Conservation (phyloP, 2,329 filamentous ascomycete genomes). For the Aspergillus nomiae region DNA sequence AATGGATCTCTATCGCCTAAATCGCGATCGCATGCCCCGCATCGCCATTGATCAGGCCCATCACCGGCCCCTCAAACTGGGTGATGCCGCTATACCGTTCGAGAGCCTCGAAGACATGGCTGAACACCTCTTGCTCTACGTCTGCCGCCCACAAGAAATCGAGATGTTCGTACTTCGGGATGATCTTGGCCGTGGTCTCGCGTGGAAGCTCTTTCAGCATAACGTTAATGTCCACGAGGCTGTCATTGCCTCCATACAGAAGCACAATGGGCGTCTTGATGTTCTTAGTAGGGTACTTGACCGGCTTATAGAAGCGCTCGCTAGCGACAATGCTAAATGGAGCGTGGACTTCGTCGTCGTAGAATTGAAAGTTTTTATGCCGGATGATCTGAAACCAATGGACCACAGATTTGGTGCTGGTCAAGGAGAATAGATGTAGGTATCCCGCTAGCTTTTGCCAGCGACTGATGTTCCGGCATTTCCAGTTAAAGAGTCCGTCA, state of each 20-base stretch:
- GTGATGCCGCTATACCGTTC: conserved; percentile 57
- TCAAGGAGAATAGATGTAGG: conserved; percentile 93
- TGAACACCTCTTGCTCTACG: conserved; percentile 81
- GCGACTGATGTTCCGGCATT: conserved; percentile 75
- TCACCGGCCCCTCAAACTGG: neutral
- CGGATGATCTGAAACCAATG: conserved; percentile 99
- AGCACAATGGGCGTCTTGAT: conserved; percentile 95
- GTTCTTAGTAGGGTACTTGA: conserved; percentile 93
- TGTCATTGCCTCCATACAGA: conserved; percentile 91
- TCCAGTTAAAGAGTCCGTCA: conserved; percentile 87
- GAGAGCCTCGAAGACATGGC: conserved; percentile 86
- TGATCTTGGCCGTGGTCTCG: conserved; percentile 81
- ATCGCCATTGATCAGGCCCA: conserved; percentile 11
- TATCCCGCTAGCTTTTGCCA: conserved; percentile 95
- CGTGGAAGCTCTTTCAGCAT: conserved; percentile 87
- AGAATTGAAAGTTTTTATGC: conserved; percentile 96
- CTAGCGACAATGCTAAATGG: conserved; percentile 70
- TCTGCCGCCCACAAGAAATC: conserved; percentile 95
- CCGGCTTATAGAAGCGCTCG: conserved; percentile 91
- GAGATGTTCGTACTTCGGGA: conserved; percentile 92
- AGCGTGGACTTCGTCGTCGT: conserved; percentile 87
- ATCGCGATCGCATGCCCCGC: conserved; percentile 6
- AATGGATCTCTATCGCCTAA: neutral
- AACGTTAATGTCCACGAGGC: conserved; percentile 86
- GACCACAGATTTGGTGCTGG: conserved; percentile 93